A percentile compares a stretch with the other conserved stretches of the same genome.
These are phyloP conservation scores for Linderniella brevidens DNA, from an alignment of 257 asterid genomes.

Conservation along the genomic window DNA sequence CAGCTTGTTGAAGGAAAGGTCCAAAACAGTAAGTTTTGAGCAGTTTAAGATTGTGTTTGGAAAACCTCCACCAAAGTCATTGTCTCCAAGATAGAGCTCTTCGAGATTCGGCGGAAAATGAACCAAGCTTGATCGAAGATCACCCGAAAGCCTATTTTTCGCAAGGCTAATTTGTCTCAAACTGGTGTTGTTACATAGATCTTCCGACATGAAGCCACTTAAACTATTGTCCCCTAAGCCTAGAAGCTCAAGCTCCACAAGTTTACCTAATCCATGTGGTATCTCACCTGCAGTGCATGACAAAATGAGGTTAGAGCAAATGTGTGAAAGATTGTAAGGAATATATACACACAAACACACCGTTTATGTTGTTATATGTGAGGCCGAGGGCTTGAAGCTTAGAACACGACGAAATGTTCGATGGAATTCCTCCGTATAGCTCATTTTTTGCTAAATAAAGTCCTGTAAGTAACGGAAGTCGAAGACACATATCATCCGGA, in stretches of 20 bases:
- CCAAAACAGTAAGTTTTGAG: slow-evolving; percentile 5
- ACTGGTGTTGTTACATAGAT: slow-evolving; percentile 13
- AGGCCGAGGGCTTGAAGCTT: neutral
- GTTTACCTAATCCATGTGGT: slow-evolving; percentile 13
- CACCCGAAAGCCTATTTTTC: slow-evolving; percentile 12
- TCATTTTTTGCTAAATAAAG: neutral
- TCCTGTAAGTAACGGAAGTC: neutral
- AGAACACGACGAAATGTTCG: neutral
- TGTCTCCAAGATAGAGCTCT: slow-evolving; percentile 4
- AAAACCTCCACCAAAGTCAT: slow-evolving; percentile 14
- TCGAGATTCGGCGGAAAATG: slow-evolving; percentile 11
- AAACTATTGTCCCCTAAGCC: slow-evolving; percentile 6
- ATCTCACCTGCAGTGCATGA: slow-evolving; percentile 14
- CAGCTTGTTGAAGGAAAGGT: slow-evolving; percentile 5
- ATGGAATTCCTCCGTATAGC: neutral
- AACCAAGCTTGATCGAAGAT: slow-evolving; percentile 14
- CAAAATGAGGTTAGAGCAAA: neutral
- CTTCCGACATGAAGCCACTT: slow-evolving; percentile 8
- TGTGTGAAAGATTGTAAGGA: neutral
- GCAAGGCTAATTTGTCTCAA: neutral
- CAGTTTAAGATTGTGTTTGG: slow-evolving; percentile 20
- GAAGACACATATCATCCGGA: neutral
- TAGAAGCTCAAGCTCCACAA: slow-evolving; percentile 9
- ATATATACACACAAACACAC: neutral
- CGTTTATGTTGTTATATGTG: neutral